Percentiles rank a stretch among this genome's conserved stretches.
phyloP scores from a whole-genome alignment of 441 rosid species.

The Adansonia rubrostipa region DNA sequence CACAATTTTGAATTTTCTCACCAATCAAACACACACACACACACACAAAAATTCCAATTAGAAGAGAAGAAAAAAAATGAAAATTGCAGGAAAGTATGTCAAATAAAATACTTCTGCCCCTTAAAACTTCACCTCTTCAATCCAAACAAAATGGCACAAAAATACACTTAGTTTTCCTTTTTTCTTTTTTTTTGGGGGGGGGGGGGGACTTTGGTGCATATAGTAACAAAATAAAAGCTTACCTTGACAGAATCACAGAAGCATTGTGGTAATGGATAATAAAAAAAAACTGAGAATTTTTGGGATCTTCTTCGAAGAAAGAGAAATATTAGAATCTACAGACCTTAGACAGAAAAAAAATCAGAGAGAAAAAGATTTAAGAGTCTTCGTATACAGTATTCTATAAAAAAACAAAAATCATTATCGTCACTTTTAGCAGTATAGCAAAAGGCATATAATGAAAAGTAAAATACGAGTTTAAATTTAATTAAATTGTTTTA shows the following conservation, averaged over 20 bases:
- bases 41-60: not conserved
- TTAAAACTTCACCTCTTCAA: constrained; percentile 8
- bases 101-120: not conserved
- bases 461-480: too few species aligned
- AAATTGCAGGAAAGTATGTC: not conserved
- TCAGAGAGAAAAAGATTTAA: constrained; percentile 28
- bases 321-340: not conserved
- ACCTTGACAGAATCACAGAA: constrained; percentile 5
- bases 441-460: too few species aligned
- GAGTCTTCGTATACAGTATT: too few species aligned
- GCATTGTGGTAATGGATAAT: not conserved
- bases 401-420: too few species aligned
- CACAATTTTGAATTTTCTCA: constrained; percentile 25
- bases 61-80: too few species aligned
- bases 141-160: constrained; percentile 1
- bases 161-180: too few species aligned
- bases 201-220: too few species aligned
- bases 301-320: not conserved
- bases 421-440: too few species aligned
- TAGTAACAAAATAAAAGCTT: not conserved
- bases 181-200: too few species aligned
- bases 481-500: too few species aligned
- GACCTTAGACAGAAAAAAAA: not conserved
- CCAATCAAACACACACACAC: constrained; percentile 31
- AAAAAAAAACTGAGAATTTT: not conserved